Evolutionary conservation across 345 rosid genomes (phyloP).

Genomic region (Cardamine occulta): DNA sequence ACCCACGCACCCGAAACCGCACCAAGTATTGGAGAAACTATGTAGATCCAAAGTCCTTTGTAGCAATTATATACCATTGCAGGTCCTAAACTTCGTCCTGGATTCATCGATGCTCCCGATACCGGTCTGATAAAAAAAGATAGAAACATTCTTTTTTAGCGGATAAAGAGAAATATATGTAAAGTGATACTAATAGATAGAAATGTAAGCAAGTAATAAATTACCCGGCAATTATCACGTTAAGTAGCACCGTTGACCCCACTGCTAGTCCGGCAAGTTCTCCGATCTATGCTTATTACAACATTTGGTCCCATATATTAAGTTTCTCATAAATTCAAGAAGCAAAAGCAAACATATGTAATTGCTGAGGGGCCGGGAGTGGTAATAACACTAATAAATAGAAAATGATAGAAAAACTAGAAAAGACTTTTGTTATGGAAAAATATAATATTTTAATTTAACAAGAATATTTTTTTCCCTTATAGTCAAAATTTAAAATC

Average conservation of each 20-base stretch:
- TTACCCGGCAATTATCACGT: conserved; percentile 92
- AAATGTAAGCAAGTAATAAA: not conserved
- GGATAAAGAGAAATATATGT: not conserved
- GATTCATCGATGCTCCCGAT: conserved; percentile 91
- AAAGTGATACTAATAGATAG: not conserved
- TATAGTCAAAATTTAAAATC: not conserved
- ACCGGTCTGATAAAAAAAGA: conserved; percentile 52
- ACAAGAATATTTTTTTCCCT: not conserved
- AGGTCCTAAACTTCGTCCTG: conserved; percentile 89
- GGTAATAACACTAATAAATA: not conserved
- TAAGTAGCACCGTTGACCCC: conserved; percentile 81
- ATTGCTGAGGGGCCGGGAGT: not conserved
- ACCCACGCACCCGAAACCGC: conserved; percentile 79
- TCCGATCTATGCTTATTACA: conserved; percentile 62
- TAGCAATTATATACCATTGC: conserved; percentile 65
- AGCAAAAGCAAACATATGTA: conserved; percentile 11
- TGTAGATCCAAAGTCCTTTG: conserved; percentile 75
- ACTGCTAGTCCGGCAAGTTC: conserved; percentile 95
- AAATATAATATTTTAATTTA: not conserved
- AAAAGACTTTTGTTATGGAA: not conserved
- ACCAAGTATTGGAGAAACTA: conserved; percentile 63
- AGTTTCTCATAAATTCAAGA: conserved; percentile 17
- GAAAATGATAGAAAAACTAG: not conserved
- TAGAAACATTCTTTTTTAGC: not conserved
- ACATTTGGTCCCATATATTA: not conserved